These are phyloP conservation scores for Cryptosporidium bovis DNA, from an alignment of 169 alveolate genomes.

Conservation along the genomic window DNA sequence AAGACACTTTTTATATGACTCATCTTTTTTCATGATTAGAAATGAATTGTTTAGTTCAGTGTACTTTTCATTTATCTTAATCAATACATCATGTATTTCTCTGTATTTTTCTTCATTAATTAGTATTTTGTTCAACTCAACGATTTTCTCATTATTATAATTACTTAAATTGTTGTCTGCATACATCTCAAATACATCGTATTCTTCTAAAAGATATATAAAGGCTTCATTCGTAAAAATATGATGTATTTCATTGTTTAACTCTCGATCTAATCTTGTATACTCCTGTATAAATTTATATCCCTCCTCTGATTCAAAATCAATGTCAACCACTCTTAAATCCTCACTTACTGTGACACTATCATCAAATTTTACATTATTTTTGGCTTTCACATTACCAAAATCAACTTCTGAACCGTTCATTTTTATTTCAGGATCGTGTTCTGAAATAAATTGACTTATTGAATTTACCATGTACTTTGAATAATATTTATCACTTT, in stretches of 20 bases:
- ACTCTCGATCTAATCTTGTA: constrained; percentile 2
- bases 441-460: too few species aligned
- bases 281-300: constrained; percentile 11
- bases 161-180: too few species aligned
- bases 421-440: too few species aligned
- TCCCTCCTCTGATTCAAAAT: background rate
- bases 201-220: constrained; percentile 29
- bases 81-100: background rate
- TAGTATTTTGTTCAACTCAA: background rate
- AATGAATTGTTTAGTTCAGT: background rate
- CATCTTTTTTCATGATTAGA: background rate
- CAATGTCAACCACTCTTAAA: background rate
- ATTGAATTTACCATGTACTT: too few species aligned
- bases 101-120: constrained; percentile 19
- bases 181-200: background rate
- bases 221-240: constrained; percentile 16
- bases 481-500: too few species aligned
- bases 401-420: too few species aligned
- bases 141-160: background rate
- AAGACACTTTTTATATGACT: background rate
- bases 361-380: too few species aligned
- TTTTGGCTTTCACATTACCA: too few species aligned
- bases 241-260: constrained; percentile 12
- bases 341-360: too few species aligned
- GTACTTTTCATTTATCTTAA: constrained; percentile 22